phyloP scores from a whole-genome alignment of 768 basidiomycete species.

The Termitomyces sp. region DNA sequence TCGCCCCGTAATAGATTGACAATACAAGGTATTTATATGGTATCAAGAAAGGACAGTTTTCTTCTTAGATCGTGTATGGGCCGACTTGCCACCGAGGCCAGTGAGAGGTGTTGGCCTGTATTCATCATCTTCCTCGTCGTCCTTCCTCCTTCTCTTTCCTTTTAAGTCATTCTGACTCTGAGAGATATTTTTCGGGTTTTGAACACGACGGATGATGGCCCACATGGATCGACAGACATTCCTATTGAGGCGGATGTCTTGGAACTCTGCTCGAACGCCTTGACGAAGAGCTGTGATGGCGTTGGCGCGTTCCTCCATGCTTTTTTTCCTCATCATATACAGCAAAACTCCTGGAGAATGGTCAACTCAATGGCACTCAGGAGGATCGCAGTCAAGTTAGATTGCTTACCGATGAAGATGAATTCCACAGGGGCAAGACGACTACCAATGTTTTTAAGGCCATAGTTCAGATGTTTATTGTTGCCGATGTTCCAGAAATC shows the following conservation, averaged over 20 bases:
- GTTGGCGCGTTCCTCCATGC: constrained; percentile 41
- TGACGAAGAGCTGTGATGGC: constrained; percentile 54
- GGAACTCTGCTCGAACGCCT: constrained; percentile 47
- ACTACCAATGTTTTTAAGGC: constrained; percentile 48
- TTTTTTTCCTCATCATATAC: constrained; percentile 41
- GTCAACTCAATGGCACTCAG: background rate
- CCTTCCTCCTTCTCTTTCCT: constrained; percentile 25
- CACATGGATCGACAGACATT: constrained; percentile 52
- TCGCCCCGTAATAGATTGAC: background rate
- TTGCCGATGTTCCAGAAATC: constrained; percentile 51
- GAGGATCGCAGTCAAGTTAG: background rate
- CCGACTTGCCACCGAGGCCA: constrained; percentile 25
- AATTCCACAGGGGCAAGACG: constrained; percentile 73
- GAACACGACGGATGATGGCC: constrained; percentile 41
- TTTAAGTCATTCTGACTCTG: constrained; percentile 11
- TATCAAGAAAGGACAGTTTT: constrained; percentile 14
- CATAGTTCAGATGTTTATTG: constrained; percentile 31
- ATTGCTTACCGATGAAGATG: constrained; percentile 67
- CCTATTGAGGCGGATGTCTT: constrained; percentile 62
- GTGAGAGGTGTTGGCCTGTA: constrained; percentile 41
- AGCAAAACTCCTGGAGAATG: constrained; percentile 54
- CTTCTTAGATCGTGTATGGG: constrained; percentile 36
- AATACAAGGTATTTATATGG: background rate
- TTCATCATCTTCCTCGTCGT: constrained; percentile 35
- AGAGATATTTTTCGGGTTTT: constrained; percentile 20